Base-by-base conservation (phyloP, 1,139 yeast species). In the Saccharomycopsis phalli region DNA sequence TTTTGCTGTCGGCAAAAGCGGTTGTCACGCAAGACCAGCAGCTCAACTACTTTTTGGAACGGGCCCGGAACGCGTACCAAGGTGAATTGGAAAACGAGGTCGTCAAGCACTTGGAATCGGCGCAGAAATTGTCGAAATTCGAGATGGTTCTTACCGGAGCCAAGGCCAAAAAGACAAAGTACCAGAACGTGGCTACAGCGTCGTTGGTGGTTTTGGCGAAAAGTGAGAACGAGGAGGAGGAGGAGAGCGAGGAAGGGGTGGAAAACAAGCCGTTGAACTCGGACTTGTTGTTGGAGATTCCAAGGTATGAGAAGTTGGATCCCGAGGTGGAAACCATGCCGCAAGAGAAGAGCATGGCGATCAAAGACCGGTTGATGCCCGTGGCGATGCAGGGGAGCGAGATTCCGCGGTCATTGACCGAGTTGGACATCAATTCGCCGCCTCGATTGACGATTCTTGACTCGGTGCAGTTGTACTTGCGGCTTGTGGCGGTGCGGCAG, bases 161-260 rank as follows among this genome's bases (percentile, higher is more conserved):
- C 37, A 76, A 78, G 51, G 96, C 95, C 4, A 82, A 80, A 55
- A 69, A 93, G 56, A 88, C 98, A 3, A 84, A 83, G 57, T 83
- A 65, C 55, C 99, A 91, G 60, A 70, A 69, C 35, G 70, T 67
- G 36, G 75, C 78, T 20, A 73, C 82, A 13, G 72, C 95, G 0
- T 76, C 86, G 36, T 69, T 91, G 49, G 71, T 88, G n/a, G 73
- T 87, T 23, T 62, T 88, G 28, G 97, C 97, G 1, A 73, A 73
- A 56, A 65, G 53, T 13, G 40, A 49, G 1, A 44, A 42, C 3
- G 57, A 53, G 5, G 53, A 54, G 18, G 51, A 50, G 3, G 48
- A 45, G 6, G 49, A 36, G 1, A 49, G 53, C 2, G 52, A 52
- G 4, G 49, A 58, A 8, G 83, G 81, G 1, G 35, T 45, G 22